Conservation (phyloP, 768 basidiomycete genomes). For the Termitomyces sp. region DNA sequence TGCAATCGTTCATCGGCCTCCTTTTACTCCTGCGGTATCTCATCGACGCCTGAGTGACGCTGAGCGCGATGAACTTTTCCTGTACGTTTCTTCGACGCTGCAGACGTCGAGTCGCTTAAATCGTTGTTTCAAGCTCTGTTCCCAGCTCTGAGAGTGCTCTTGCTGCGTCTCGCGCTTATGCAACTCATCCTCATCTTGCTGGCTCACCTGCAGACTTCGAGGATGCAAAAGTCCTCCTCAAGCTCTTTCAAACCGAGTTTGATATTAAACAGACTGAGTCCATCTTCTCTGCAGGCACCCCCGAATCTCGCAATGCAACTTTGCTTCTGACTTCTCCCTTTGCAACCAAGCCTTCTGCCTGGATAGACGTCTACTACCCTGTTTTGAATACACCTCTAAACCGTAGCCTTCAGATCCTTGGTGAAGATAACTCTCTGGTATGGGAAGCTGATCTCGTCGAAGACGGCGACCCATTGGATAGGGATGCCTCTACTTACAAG, state of each 20-base stretch:
- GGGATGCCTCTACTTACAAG: constrained; percentile 61
- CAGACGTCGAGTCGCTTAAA: neutral
- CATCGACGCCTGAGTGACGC: constrained; percentile 4
- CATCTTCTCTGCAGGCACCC: constrained; percentile 67
- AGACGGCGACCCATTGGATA: constrained; percentile 65
- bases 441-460: constrained; percentile 75
- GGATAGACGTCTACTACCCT: constrained; percentile 89
- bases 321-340: constrained; percentile 41
- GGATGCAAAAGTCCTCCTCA: constrained; percentile 62
- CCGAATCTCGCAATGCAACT: constrained; percentile 62
- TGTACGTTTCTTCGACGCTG: constrained; percentile 10
- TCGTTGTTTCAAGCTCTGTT: constrained; percentile 33
- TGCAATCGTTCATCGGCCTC: neutral
- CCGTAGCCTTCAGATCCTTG: constrained; percentile 61
- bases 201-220: constrained; percentile 55
- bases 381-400: constrained; percentile 76
- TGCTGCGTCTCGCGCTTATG: constrained; percentile 49
- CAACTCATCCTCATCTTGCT: constrained; percentile 68
- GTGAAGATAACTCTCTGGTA: constrained; percentile 40
- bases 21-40: neutral
- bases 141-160: constrained; percentile 56
- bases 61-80: constrained; percentile 16
- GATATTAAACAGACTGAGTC: constrained; percentile 43
- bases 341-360: constrained; percentile 51
- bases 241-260: constrained; percentile 63